Evolutionary conservation across 1,284 basidiomycete genomes (phyloP), one percentile per base, ranked within the genome.

Genomic region (Cystobasidium pallidum): DNA sequence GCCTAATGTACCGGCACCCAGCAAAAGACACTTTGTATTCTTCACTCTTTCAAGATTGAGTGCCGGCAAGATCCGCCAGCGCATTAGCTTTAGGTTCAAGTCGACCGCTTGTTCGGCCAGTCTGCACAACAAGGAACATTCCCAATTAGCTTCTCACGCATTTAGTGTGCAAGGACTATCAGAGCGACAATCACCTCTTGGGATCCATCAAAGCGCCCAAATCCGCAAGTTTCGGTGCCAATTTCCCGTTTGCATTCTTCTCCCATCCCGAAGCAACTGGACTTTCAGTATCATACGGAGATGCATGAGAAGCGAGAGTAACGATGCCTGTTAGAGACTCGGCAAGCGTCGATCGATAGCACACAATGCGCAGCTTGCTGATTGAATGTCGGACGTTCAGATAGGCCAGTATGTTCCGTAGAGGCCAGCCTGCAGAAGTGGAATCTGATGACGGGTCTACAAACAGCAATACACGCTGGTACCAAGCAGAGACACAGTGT

Each of bases 141-240:
- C n/a, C n/a, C n/a, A 19, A 39, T 36, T 4, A 68, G 36, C 15
- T 4, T 11, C 11, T 11, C 32, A 10, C 10, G 13, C 6, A 13
- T 13, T 13, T 13, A 6, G 13, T 13, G 11, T 28, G 3, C n/a
- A 26, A 30, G 30, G 7, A 8, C 6, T 28, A n/a, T 55, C n/a
- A 55, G 26, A 28, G 7, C 11, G 7, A 13, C 26, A 78, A 79
- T 34, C 76, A 88, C 88, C 88, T 85, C 1, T 84, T 83, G 0
- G 95, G 96, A 80, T 98, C 94, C 91, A 98, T 94, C 88, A 95
- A 91, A 0, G 94, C 90, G 7, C 91, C 93, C 2, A 99, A 82
- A 82, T 98, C 93, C 0, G 92, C 93, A 52, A 94, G 79, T n/a
- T 92, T 86, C 21, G 94, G 91, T 0, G 87, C 90, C 3, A 99